Conservation (phyloP, 257 asterid genomes). For the Knoxia roxburghii region DNA sequence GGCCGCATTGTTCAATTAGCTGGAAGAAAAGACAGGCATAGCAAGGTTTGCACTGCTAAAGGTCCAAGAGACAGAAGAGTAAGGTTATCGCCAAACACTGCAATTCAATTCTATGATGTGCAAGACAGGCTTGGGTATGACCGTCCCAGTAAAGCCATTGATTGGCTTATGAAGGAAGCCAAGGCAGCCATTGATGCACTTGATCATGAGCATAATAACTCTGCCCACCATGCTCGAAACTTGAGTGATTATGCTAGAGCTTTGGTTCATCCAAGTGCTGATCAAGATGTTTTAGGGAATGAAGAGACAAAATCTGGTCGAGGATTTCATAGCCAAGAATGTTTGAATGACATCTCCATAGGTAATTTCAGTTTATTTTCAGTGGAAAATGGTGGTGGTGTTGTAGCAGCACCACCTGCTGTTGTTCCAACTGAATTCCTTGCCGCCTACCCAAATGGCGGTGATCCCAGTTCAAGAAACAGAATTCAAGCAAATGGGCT, state of each 20-base stretch:
- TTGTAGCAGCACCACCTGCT: background rate
- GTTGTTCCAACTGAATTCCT: constrained; percentile 4
- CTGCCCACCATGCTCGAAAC: background rate
- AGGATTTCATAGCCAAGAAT: constrained; percentile 11
- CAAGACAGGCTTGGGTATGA: constrained; percentile 82
- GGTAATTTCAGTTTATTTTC: constrained; percentile 13
- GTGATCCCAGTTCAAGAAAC: constrained; percentile 3
- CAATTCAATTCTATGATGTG: constrained; percentile 77
- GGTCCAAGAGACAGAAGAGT: constrained; percentile 84
- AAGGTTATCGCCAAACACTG: constrained; percentile 72
- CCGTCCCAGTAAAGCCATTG: constrained; percentile 94
- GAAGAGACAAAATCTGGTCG: constrained; percentile 5
- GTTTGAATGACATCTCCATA: constrained; percentile 4
- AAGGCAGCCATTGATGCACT: constrained; percentile 34
- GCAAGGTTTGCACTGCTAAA: constrained; percentile 74
- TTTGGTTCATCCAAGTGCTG: background rate
- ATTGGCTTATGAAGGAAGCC: constrained; percentile 82
- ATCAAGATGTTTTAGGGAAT: background rate
- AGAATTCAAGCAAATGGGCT: constrained; percentile 15
- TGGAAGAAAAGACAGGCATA: constrained; percentile 83
- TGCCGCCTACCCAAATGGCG: background rate
- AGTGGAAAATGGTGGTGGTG: constrained; percentile 1
- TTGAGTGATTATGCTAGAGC: background rate
- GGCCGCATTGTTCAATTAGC: constrained; percentile 40
- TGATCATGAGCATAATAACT: no score